Evolutionary conservation across 805 yeast genomes (phyloP), one percentile per base, ranked within the genome.

Genomic region (Saccharomycopsis sp.): DNA sequence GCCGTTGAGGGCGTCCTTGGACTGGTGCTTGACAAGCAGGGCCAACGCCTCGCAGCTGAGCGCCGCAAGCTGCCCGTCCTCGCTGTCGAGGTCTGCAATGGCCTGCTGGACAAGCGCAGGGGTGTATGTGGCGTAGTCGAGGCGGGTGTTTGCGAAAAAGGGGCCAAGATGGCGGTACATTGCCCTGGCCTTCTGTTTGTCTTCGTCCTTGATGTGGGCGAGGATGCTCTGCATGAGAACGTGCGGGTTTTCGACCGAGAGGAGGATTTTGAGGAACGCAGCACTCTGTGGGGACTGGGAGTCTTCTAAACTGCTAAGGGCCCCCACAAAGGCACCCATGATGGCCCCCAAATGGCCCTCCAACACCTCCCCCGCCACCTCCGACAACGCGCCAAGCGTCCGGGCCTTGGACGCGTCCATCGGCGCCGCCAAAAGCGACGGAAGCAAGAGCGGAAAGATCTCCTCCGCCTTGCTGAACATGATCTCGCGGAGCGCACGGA

Each of bases 381-480:
- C 84, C 0, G 96, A 95, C 69, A 91, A 78, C 0, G 95, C 83
- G 23, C 94, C 89, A 59, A 91, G 75, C 2, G 97, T 96, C 56
- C 80, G 78, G n/a, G 97, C 96, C 73, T 91, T 89, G 74, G 85
- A 85, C 0, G 82, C 76, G 64, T 89, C 89, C 57, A 91, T 83
- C 15, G 97, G 97, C 4, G 90, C 84, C 3, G 83, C 70, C 67
- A 92, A 76, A 67, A 94, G 78, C 0, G 96, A 81, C 50, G 98
- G 97, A 59, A 92, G 79, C 68, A 94, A 79, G 52, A 89, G 87
- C 53, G 98, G 97, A 91, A 95, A 91, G 57, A 95, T 89, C 2
- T 89, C 85, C 59, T 89, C 95, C 4, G 97, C 80, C 66, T 89
- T 89, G 1, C 91, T 84, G 9, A 94, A 81, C 96, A 92, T 89